Evolutionary conservation across 495 filamentous ascomycete genomes (phyloP), one percentile per base, ranked within the genome.

Genomic region (Cudoniella acicularis): DNA sequence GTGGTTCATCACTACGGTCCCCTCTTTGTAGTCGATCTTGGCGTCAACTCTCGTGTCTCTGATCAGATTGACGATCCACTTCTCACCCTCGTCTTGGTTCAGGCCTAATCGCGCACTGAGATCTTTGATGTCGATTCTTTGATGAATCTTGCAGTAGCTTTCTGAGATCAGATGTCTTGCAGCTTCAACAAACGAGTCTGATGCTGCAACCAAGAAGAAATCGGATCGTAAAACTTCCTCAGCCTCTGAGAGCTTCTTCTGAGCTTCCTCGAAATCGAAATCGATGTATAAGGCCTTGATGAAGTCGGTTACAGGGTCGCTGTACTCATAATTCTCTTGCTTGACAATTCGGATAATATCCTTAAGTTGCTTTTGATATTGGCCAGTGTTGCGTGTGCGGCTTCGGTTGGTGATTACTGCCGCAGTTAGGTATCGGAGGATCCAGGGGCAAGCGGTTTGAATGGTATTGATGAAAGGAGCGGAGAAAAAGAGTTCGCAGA

Each of bases 41-140:
- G 95, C 94, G 67, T 98, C 94, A 42, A 98, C 90, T 52, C 94
- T 82, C 1, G 94, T 98, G 71, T 98, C 94, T 58, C 94, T 86
- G 76, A 98, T 98, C 46, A 98, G 83, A 77, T 98, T 98, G 59
- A 98, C 94, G 64, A 98, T 98, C 95, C 95, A 98, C 80, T 97
- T 98, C 85, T 98, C 94, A 63, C 95, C 94, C 65, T 96, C 94
- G 67, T 96, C 91, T 67, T 91, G 84, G 67, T 85, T 89, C 59
- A 98, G 78, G 59, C 94, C 94, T 52, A 98, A 80, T 61, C 92
- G 85, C 59, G 86, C 87, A 60, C 91, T 96, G 17, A 98, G 82
- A 67, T 98, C 95, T 84, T 92, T 92, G 72, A 98, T 96, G 71
- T 97, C 92, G 61, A 98, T 98, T 57, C 94, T 83, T 62, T 96